A percentile compares a stretch with the other conserved stretches of the same genome.
Conservation (phyloP, 2,329 filamentous ascomycete genomes). For the Colletotrichum navitas region DNA sequence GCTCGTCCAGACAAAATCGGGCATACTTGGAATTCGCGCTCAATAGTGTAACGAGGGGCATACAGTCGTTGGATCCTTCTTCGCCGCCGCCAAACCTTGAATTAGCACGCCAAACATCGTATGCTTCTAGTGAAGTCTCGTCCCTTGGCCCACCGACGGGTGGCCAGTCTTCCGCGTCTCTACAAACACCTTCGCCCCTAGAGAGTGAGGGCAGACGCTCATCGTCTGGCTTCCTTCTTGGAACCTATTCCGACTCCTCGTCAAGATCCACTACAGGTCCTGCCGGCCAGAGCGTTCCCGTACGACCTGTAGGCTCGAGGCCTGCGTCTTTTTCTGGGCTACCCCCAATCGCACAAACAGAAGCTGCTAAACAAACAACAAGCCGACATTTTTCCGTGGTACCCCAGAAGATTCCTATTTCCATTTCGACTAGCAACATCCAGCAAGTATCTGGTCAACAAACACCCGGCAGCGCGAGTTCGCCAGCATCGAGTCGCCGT, state of each 20-base stretch:
- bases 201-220: slow-evolving; percentile 40
- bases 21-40: neutral
- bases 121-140: slow-evolving; percentile 45
- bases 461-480: neutral
- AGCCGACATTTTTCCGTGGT: slow-evolving; percentile 32
- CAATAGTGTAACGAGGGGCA: neutral
- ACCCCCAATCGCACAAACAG: neutral
- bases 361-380: neutral
- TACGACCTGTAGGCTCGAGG: slow-evolving; percentile 7
- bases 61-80: neutral
- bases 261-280: neutral
- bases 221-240: slow-evolving; percentile 43
- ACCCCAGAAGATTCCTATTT: neutral
- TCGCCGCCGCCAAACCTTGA: neutral
- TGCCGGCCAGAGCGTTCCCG: slow-evolving; percentile 25
- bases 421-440: neutral
- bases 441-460: neutral
- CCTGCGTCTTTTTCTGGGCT: slow-evolving; percentile 30
- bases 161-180: slow-evolving; percentile 45
- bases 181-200: slow-evolving; percentile 49
- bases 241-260: neutral
- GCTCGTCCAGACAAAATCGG: neutral
- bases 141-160: slow-evolving; percentile 47
- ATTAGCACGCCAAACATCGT: slow-evolving; percentile 15
- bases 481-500: slow-evolving; percentile 21